Base-by-base conservation (phyloP, 805 yeast genomes). In the Zygoascus flipseniorum region DNA sequence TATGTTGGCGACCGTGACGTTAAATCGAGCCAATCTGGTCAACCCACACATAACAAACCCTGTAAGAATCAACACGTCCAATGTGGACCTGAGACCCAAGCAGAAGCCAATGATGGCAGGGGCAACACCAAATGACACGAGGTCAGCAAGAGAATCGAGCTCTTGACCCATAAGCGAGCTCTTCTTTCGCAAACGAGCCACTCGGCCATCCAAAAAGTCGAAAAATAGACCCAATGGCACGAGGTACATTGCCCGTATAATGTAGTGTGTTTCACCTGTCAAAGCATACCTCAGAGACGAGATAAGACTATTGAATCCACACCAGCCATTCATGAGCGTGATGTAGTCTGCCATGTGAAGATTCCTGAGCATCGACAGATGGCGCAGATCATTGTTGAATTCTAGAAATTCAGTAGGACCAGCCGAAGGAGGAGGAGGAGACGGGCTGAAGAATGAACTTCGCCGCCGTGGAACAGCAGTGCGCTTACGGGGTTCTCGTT, bases 161-260 rank as follows among this genome's bases (percentile, higher is more conserved):
- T 93, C 99, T 71, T 93, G 98, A 56, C 99, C 99, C 86, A 93
- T 87, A 52, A 93, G 76, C 11, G 95, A 85, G 2, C 95, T 80
- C 72, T 90, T 89, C 68, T 89, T 86, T 72, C 97, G 81, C 72
- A 93, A 78, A 65, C 99, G 80, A 3, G 99, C 99, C 8, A 92
- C 99, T 63, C 95, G 82, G 37, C 99, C 99, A 68, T 93, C 99
- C 68, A 93, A 86, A 68, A 93, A 89, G 69, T 92, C 99, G 69
- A 92, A 92, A 67, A 93, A 89, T 64, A 92, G 79, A 5, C 99
- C 99, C 60, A 92, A 74, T n/a, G 86, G 76, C 45, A 89, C 88
- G 71, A 86, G 89, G 59, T 85, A 82, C 72, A 89, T 90, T 1
- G 98, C 97, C 62, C 96, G 77, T 71, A 86, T 92, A n/a, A 70